phyloP scores from a whole-genome alignment of 805 yeast species.

The Grigorovia jiainica region DNA sequence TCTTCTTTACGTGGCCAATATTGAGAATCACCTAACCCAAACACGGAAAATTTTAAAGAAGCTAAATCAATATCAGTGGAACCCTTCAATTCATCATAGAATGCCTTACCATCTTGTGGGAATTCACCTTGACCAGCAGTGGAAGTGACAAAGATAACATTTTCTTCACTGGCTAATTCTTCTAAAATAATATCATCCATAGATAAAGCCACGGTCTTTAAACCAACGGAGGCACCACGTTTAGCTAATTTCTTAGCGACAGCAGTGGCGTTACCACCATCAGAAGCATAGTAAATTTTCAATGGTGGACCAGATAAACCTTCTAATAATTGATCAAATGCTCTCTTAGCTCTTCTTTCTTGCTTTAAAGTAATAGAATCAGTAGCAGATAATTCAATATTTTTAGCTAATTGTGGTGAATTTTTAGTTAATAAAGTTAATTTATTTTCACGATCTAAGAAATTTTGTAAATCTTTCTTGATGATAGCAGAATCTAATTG shows the following conservation, averaged over 20 bases:
- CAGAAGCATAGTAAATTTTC: conserved; percentile 79
- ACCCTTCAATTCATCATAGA: conserved; percentile 67
- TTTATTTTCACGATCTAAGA: conserved; percentile 84
- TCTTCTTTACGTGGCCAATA: conserved; percentile 98
- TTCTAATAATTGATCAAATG: conserved; percentile 67
- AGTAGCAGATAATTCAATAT: conserved; percentile 54
- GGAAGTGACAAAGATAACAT: conserved; percentile 69
- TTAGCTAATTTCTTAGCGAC: conserved; percentile 71
- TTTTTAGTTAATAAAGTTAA: conserved; percentile 63
- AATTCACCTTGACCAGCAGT: conserved; percentile 96
- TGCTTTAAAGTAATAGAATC: conserved; percentile 51
- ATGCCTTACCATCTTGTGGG: conserved; percentile 67
- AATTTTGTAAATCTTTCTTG: conserved; percentile 63
- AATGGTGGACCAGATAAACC: conserved; percentile 90
- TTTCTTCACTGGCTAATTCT: conserved; percentile 52
- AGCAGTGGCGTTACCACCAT: conserved; percentile 80
- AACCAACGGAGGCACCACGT: conserved; percentile 70
- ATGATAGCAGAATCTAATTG: conserved; percentile 77
- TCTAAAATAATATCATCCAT: conserved; percentile 64
- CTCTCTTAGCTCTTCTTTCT: conserved; percentile 59
- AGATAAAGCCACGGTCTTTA: conserved; percentile 44
- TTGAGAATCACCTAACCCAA: conserved; percentile 89
- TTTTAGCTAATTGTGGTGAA: conserved; percentile 69
- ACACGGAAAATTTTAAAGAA: conserved; percentile 58
- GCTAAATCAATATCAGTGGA: conserved; percentile 39